Evolutionary conservation across 768 basidiomycete species (phyloP), one percentile per base, ranked within the genome.

Genomic region (Agrocybe praecox): DNA sequence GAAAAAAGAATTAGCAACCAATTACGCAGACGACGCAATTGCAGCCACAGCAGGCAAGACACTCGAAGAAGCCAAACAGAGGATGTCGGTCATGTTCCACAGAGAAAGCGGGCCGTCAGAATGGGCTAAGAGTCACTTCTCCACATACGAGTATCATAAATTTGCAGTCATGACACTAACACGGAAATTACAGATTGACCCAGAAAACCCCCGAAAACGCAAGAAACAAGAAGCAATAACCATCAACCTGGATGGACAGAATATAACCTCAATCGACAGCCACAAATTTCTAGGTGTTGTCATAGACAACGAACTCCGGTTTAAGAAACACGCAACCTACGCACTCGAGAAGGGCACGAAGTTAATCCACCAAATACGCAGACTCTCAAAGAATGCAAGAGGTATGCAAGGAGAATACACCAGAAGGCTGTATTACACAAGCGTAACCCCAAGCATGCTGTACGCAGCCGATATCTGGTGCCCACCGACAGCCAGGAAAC

Each of bases 401-500:
- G 73, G 74, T 0, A 57, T 70, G 0, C 9, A 56, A 1, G 21
- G 55, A 15, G 43, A 40, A 0, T 36, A 62, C 24, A 52, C 67
- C 14, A 46, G 66, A 14, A 49, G 57, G n/a, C 53, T 73, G 18
- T 77, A 73, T 52, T 44, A 66, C 1, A 42, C 65, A 1, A 58
- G 68, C 0, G 65, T 63, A 0, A 46, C 71, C 3, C 71, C 72
- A 0, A 66, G 64, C 22, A 71, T 74, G 59, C 61, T 71, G n/a
- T 76, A 75, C 49, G 69, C 64, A 15, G 64, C 61, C 1, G 67
- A 72, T n/a, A 54, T 72, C 18, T 74, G 57, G 54, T 58, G 56
- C 21, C 42, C 63, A 23, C 56, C 59, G 24, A 42, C 26, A 29
- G 5, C 4, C 9, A n/a, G 24, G 6, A 32, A 32, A 24, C 45